Conservation (phyloP, 345 rosid species). For the Linum tenue region DNA sequence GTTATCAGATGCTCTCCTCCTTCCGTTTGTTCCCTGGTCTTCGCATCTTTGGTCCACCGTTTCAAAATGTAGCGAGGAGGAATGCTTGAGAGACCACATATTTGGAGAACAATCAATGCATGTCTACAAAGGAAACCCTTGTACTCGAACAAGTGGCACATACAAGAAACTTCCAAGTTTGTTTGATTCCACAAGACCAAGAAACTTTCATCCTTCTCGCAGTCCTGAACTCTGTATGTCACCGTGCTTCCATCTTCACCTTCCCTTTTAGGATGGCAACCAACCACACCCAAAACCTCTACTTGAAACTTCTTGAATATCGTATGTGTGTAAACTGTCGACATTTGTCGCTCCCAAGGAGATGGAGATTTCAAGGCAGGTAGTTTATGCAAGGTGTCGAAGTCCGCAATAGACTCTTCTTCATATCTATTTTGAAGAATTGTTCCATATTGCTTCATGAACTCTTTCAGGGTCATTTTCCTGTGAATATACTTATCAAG, state of each 20-base stretch:
- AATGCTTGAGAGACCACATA: constrained; percentile 18
- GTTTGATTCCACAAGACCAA: constrained; percentile 17
- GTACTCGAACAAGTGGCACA: constrained; percentile 19
- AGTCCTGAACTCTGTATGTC: constrained; percentile 20
- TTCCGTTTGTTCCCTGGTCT: constrained; percentile 8
- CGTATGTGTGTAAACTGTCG: constrained; percentile 21
- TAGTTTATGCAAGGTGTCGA: constrained; percentile 21
- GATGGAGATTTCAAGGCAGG: constrained; percentile 23
- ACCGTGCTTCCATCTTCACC: constrained; percentile 14
- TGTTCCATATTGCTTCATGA: constrained; percentile 21
- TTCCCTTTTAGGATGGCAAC: constrained; percentile 24
- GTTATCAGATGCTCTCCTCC: constrained; percentile 5
- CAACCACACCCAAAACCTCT: constrained; percentile 22
- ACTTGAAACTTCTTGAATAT: constrained; percentile 25
- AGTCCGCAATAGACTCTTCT: constrained; percentile 22
- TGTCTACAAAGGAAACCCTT: constrained; percentile 25
- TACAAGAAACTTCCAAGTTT: constrained; percentile 16
- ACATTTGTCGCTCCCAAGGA: constrained; percentile 23
- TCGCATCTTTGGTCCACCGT: constrained; percentile 26
- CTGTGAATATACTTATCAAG: constrained; percentile 21
- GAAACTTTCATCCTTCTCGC: constrained; percentile 18
- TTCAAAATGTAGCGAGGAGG: constrained; percentile 19
- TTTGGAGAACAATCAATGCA: constrained; percentile 26
- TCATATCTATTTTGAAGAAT: constrained; percentile 19
- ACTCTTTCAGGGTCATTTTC: constrained; percentile 21